Evolutionary conservation across 768 basidiomycete species (phyloP).

Genomic region (Pleurotus platypus): DNA sequence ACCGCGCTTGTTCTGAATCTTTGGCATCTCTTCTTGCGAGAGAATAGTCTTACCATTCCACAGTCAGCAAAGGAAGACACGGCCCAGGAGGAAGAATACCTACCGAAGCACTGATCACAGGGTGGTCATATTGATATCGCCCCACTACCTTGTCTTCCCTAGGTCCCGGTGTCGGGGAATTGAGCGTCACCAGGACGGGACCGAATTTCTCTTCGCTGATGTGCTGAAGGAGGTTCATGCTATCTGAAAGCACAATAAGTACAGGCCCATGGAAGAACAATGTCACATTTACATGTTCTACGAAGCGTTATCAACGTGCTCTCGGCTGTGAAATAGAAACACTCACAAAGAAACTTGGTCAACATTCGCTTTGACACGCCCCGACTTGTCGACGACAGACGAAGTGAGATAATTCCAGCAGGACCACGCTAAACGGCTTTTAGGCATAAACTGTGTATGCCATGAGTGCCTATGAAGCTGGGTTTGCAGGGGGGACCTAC

Average conservation of each 20-base stretch:
- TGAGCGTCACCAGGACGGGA: conserved; percentile 68
- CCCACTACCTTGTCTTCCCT: conserved; percentile 40
- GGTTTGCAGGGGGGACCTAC: conserved; percentile 31
- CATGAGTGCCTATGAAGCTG: neutral
- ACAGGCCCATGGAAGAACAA: neutral
- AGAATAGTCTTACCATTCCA: conserved; percentile 39
- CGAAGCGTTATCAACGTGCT: neutral
- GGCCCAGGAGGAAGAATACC: conserved; percentile 3
- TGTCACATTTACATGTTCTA: conserved; percentile 39
- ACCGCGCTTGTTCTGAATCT: conserved; percentile 60
- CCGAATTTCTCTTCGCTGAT: conserved; percentile 53
- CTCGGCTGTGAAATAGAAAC: neutral
- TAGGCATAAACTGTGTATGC: conserved; percentile 59
- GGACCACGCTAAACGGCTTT: conserved; percentile 57
- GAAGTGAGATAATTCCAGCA: conserved; percentile 79
- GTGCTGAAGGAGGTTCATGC: conserved; percentile 76
- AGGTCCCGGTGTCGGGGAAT: conserved; percentile 59
- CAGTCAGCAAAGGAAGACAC: neutral
- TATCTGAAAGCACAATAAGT: conserved; percentile 36
- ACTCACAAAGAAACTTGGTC: conserved; percentile 61
- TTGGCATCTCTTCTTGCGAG: conserved; percentile 48
- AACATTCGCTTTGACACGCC: conserved; percentile 40
- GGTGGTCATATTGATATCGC: conserved; percentile 64
- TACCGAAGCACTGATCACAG: conserved; percentile 55
- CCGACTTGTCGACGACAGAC: conserved; percentile 32